Conservation (phyloP, 176 grass and related monocot species). For the Aegilops longissima region DNA sequence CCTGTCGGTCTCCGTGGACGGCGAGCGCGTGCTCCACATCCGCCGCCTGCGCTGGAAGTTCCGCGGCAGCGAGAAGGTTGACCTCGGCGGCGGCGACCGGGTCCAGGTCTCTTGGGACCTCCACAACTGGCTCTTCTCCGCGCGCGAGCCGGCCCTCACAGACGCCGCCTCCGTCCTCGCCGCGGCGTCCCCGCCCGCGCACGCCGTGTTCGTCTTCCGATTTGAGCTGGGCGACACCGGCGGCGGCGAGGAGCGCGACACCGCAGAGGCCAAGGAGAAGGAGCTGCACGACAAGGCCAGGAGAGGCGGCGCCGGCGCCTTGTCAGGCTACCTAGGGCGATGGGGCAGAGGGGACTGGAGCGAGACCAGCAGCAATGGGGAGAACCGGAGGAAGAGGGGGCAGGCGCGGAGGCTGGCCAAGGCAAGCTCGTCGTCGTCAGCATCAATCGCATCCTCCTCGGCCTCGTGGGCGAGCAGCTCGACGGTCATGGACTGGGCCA, state of each 20-base stretch:
- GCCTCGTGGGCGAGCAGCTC: conserved; percentile 60
- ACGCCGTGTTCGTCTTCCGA: conserved; percentile 84
- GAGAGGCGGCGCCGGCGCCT: conserved; percentile 13
- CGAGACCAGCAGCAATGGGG: conserved; percentile 73
- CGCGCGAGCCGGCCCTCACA: conserved; percentile 18
- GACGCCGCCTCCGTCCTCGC: conserved; percentile 17
- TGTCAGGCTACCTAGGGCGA: conserved; percentile 33
- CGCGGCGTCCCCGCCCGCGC: conserved; percentile 21
- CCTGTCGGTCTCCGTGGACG: conserved; percentile 67
- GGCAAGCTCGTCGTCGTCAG: conserved; percentile 52
- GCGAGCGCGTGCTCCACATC: conserved; percentile 66
- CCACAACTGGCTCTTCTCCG: conserved; percentile 84
- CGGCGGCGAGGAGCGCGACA: conserved; percentile 17
- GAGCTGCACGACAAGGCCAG: conserved; percentile 34
- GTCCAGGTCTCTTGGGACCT: conserved; percentile 91
- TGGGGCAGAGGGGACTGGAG: conserved; percentile 65
- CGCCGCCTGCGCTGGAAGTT: conserved; percentile 90
- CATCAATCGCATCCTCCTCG: conserved; percentile 54
- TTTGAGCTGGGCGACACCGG: conserved; percentile 46
- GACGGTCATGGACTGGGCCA: conserved; percentile 88
- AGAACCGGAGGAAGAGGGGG: conserved; percentile 44
- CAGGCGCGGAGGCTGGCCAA: conserved; percentile 40
- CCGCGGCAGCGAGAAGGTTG: conserved; percentile 77
- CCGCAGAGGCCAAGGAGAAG: conserved; percentile 25
- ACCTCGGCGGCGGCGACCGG: conserved; percentile 52